A percentile compares a stretch with the other conserved stretches of the same genome.
These are phyloP conservation scores for Coemansia sp. DNA, from an alignment of 192 early-diverging fungal genomes.

Conservation along the genomic window DNA sequence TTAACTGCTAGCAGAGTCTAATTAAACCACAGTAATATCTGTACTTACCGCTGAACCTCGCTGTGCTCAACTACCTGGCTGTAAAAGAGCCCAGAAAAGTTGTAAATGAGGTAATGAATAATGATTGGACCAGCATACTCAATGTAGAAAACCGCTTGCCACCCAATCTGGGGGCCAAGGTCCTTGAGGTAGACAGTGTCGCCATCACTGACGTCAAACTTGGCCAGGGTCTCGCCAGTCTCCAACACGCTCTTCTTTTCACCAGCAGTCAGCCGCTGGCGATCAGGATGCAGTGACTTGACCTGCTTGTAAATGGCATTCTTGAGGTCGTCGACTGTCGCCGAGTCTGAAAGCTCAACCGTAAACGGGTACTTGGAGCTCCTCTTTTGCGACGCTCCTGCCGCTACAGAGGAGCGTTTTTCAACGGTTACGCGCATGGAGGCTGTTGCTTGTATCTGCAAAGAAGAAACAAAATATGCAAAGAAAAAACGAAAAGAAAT, in stretches of 20 bases:
- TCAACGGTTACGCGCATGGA: conserved; percentile 42
- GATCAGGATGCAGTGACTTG: conserved; percentile 59
- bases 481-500: not conserved
- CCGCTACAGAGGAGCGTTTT: conserved; percentile 21
- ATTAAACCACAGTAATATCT: no score
- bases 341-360: conserved; percentile 60
- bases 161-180: conserved; percentile 87
- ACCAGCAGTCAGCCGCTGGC: conserved; percentile 78
- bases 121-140: conserved; percentile 91
- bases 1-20: no score
- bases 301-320: conserved; percentile 63
- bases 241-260: conserved; percentile 63
- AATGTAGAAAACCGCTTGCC: conserved; percentile 90
- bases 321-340: conserved; percentile 71
- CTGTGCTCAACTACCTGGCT: conserved; percentile 66
- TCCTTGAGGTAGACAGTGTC: conserved; percentile 70
- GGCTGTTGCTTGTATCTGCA: not conserved
- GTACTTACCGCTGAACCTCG: conserved; percentile 64
- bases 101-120: conserved; percentile 85
- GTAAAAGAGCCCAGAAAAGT: conserved; percentile 69
- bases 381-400: conserved; percentile 2
- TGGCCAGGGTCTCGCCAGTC: conserved; percentile 57
- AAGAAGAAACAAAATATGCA: not conserved
- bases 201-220: conserved; percentile 65
- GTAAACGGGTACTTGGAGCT: conserved; percentile 40